Percentiles rank a stretch among this genome's conserved stretches.
phyloP scores from a whole-genome alignment of 768 basidiomycete species.

The Chlorophyllum brunneum region DNA sequence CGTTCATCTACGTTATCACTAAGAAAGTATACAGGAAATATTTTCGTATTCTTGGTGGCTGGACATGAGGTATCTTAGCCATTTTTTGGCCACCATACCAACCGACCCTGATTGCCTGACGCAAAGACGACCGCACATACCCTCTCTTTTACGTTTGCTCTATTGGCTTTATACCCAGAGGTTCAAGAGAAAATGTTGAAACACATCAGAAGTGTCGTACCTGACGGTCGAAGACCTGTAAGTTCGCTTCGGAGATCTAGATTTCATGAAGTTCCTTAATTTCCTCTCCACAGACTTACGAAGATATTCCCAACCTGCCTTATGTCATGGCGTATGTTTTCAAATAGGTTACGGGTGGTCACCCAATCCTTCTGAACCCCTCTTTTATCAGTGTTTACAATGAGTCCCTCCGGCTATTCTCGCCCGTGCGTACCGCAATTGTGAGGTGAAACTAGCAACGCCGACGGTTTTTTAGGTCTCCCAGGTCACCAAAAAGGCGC shows the following conservation, averaged over 20 bases:
- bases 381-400: conserved; percentile 36
- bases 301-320: conserved; percentile 35
- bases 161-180: conserved; percentile 36
- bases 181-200: conserved; percentile 32
- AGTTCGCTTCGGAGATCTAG: conserved; percentile 7
- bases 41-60: conserved; percentile 54
- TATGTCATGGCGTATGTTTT: conserved; percentile 34
- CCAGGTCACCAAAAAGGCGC: conserved; percentile 38
- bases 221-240: conserved; percentile 29
- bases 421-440: conserved; percentile 32
- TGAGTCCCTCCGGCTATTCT: conserved; percentile 46
- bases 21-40: conserved; percentile 29
- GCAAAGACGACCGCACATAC: conserved; percentile 34
- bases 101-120: neutral
- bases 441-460: neutral
- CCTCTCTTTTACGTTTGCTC: conserved; percentile 31
- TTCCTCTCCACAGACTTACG: conserved; percentile 29
- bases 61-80: conserved; percentile 47
- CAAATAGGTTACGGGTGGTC: neutral
- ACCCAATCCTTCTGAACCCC: neutral
- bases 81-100: neutral
- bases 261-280: neutral
- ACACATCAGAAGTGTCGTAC: conserved; percentile 29
- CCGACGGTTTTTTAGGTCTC: conserved; percentile 25
- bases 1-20: neutral